Conservation (phyloP, 768 basidiomycete genomes). For the Russula sp. region DNA sequence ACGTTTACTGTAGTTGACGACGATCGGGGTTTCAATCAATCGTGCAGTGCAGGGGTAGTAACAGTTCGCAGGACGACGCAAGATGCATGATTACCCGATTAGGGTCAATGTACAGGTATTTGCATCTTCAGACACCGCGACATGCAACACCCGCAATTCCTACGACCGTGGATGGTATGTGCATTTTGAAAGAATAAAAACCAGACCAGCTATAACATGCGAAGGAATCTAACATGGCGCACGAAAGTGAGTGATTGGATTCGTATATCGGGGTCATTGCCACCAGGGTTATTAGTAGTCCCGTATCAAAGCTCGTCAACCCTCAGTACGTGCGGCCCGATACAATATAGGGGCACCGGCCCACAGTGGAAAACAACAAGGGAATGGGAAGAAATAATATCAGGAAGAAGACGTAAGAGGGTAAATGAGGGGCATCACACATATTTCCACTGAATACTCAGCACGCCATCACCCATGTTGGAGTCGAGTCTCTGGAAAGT, state of each 20-base stretch:
- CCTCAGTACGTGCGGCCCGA: constrained; percentile 20
- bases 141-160: neutral
- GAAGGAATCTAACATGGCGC: constrained; percentile 20
- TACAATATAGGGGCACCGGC: constrained; percentile 17
- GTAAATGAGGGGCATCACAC: neutral
- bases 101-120: neutral
- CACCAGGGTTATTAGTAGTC: constrained; percentile 39
- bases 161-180: constrained; percentile 1
- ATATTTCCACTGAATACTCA: constrained; percentile 43
- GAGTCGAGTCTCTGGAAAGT: constrained; percentile 57
- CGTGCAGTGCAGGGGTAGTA: no score
- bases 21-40: no score
- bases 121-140: neutral
- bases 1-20: neutral
- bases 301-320: constrained; percentile 29
- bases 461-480: constrained; percentile 44
- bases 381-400: constrained; percentile 14
- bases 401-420: constrained; percentile 4
- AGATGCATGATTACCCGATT: neutral
- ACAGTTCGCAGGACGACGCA: neutral
- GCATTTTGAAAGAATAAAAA: neutral
- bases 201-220: constrained; percentile 14
- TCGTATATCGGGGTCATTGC: constrained; percentile 29
- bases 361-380: constrained; percentile 2
- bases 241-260: constrained; percentile 22